A percentile compares a stretch with the other conserved stretches of the same genome.
Conservation (phyloP, 1,139 yeast genomes). For the Nakaseomyces delphensis region DNA sequence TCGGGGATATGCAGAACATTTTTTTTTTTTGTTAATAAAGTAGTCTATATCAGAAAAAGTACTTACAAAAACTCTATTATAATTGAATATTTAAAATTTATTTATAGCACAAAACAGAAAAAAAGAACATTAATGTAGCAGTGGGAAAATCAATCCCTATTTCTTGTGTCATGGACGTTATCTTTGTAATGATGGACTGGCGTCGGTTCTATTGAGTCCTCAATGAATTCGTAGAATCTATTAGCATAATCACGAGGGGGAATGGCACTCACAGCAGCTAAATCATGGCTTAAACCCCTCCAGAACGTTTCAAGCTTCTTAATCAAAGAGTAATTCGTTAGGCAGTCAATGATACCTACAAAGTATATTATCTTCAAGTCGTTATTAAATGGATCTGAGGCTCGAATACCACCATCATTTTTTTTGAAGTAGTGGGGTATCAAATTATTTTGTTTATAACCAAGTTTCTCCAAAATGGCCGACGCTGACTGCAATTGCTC, state of each 20-base stretch:
- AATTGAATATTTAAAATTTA: slow-evolving; percentile 3
- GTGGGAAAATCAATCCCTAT: slow-evolving; percentile 17
- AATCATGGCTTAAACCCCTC: slow-evolving; percentile 62
- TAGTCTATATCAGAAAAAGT: no score
- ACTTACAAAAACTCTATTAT: no score
- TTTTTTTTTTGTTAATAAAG: no score
- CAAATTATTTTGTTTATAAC: slow-evolving; percentile 10
- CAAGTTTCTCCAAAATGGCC: slow-evolving; percentile 1
- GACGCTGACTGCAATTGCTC: slow-evolving; percentile 3
- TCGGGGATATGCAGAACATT: no score
- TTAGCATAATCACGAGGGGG: slow-evolving; percentile 89
- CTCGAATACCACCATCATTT: slow-evolving; percentile 79
- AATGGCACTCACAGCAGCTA: slow-evolving; percentile 72
- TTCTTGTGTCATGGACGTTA: slow-evolving; percentile 16
- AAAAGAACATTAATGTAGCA: no score
- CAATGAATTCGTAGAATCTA: slow-evolving; percentile 67
- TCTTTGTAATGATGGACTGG: slow-evolving; percentile 20
- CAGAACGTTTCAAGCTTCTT: slow-evolving; percentile 82
- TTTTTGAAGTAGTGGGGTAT: slow-evolving; percentile 52
- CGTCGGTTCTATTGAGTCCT: slow-evolving; percentile 23
- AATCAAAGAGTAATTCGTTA: slow-evolving; percentile 71
- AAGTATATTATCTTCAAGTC: slow-evolving; percentile 72
- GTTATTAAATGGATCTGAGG: slow-evolving; percentile 56
- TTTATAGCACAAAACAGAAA: slow-evolving; percentile 2
- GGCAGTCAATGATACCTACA: slow-evolving; percentile 87